Evolutionary conservation across 2,329 filamentous ascomycete species (phyloP).

Genomic region (Phaeophleospora eucalypticola): DNA sequence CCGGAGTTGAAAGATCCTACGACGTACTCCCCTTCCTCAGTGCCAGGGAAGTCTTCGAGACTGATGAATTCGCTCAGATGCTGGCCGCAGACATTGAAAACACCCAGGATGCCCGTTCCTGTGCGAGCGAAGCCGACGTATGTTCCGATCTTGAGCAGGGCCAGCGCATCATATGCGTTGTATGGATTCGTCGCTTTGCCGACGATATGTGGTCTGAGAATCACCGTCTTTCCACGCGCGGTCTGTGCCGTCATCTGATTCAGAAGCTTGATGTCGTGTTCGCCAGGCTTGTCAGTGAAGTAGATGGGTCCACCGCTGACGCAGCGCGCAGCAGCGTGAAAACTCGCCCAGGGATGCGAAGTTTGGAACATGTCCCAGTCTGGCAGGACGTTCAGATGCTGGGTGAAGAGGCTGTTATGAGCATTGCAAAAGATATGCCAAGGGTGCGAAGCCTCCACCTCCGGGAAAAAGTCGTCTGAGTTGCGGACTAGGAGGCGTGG

Average conservation of each 20-base stretch:
- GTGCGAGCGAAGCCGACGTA: slow-evolving; percentile 66
- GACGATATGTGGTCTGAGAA: slow-evolving; percentile 71
- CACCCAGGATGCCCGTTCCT: slow-evolving; percentile 71
- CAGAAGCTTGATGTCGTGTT: slow-evolving; percentile 73
- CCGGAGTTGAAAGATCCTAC: slow-evolving; percentile 69
- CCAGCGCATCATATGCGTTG: slow-evolving; percentile 66
- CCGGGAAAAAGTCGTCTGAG: slow-evolving; percentile 88
- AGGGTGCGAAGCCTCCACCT: slow-evolving; percentile 72
- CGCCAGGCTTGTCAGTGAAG: slow-evolving; percentile 83
- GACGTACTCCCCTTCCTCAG: slow-evolving; percentile 61
- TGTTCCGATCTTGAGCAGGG: slow-evolving; percentile 71
- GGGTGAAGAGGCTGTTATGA: slow-evolving; percentile 77
- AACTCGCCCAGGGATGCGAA: slow-evolving; percentile 65
- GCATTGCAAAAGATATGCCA: slow-evolving; percentile 97
- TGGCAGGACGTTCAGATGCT: slow-evolving; percentile 80
- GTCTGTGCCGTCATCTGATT: slow-evolving; percentile 75
- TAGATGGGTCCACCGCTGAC: slow-evolving; percentile 90
- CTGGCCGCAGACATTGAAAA: slow-evolving; percentile 74
- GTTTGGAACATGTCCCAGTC: slow-evolving; percentile 79
- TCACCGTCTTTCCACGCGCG: slow-evolving; percentile 66
- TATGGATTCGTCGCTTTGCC: slow-evolving; percentile 73
- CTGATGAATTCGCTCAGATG: slow-evolving; percentile 65
- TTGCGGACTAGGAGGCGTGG: slow-evolving; percentile 75
- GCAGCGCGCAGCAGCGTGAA: slow-evolving; percentile 86
- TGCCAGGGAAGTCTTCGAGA: slow-evolving; percentile 69